Conservation (phyloP, 2,329 filamentous ascomycete genomes). For the Stenocarpella maydis region DNA sequence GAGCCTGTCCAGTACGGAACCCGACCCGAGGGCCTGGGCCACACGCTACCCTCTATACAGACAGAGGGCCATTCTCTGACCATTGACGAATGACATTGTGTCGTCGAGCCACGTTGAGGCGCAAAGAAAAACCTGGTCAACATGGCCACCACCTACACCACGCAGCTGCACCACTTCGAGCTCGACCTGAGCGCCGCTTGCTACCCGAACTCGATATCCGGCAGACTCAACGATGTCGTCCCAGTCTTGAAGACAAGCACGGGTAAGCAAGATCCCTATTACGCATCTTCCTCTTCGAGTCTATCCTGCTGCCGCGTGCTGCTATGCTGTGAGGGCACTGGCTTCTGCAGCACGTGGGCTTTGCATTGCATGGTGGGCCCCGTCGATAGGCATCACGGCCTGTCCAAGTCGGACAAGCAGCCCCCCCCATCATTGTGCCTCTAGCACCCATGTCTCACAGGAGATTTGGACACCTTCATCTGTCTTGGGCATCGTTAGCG, state of each 20-base stretch:
- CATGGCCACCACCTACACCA: constrained; percentile 36
- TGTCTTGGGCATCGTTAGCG: not conserved
- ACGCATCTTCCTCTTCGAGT: constrained; percentile 32
- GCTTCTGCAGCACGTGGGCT: not conserved
- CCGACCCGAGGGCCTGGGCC: constrained; percentile 19
- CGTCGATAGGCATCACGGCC: not conserved
- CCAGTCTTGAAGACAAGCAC: constrained; percentile 67
- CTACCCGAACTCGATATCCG: constrained; percentile 57
- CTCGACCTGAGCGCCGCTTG: constrained; percentile 57
- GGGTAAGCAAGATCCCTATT: constrained; percentile 54
- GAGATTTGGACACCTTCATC: constrained; percentile 1
- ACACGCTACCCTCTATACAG: not conserved
- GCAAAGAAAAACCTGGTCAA: not conserved
- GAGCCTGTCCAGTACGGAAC: not conserved
- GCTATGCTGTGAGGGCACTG: not conserved
- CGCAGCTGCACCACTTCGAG: constrained; percentile 44
- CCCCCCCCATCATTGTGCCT: not conserved
- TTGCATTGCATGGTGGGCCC: not conserved
- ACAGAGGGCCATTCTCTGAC: not conserved
- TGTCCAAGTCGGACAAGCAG: not conserved
- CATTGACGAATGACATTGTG: constrained; percentile 28
- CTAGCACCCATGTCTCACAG: not conserved
- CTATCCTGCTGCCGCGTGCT: constrained; percentile 28
- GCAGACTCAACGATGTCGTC: constrained; percentile 62
- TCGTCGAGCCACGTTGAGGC: constrained; percentile 16